phyloP scores from a whole-genome alignment of 176 grass and related monocot species.

The Rhipidocladum racemiflorum region DNA sequence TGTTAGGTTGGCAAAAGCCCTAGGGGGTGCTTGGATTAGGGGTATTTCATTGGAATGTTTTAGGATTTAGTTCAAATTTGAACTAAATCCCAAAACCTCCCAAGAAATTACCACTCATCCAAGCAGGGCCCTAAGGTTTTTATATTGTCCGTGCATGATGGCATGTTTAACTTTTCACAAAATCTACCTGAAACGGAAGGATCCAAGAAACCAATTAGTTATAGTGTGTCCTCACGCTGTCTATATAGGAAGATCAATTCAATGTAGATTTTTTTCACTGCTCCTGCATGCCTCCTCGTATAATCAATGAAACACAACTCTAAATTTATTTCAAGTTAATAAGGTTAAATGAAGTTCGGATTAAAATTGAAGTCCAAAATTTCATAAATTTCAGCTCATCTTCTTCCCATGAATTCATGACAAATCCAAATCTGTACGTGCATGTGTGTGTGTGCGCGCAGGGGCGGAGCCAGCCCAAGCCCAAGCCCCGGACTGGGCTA shows the following conservation, averaged over 20 bases:
- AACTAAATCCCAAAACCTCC: no score
- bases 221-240: neutral
- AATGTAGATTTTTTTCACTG: neutral
- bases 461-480: no score
- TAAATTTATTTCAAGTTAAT: neutral
- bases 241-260: neutral
- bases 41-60: no score
- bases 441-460: no score
- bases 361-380: neutral
- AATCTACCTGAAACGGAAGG: constrained; percentile 19
- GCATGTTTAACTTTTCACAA: neutral
- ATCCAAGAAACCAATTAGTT: constrained; percentile 5
- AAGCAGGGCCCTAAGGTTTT: no score
- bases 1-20: neutral
- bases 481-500: no score
- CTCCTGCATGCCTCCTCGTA: neutral
- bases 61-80: no score
- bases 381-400: neutral
- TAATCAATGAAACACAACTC: neutral
- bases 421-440: neutral
- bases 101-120: no score
- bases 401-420: neutral
- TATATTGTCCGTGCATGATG: constrained; percentile 15
- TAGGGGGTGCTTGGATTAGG: no score
- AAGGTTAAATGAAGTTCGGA: neutral